Base-by-base conservation (phyloP, 768 basidiomycete species). In the Gyrodon lividus region DNA sequence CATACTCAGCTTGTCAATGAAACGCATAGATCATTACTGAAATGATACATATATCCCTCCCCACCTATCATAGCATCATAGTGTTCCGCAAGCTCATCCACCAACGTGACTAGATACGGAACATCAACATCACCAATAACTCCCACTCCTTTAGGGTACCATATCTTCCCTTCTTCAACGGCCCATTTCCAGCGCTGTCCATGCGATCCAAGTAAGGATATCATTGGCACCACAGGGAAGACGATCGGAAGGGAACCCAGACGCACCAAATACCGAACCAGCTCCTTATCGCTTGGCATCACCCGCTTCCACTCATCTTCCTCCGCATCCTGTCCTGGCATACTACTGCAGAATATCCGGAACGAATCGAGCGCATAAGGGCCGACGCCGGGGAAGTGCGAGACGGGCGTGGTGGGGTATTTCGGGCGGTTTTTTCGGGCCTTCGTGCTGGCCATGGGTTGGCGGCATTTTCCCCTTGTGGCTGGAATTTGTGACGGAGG, bases 301-400 rank as follows among this genome's bases (percentile, higher is more conserved):
- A 89, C 86, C 0, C 58, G 48, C 59, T 81, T 80, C 89, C 87
- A 89, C 49, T 81, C 81, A 5, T 62, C 54, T 66, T 48, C 43
- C 63, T 55, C 19, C 7, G 26, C 17, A 12, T 16, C 19, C 17
- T 22, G 2, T 5, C 40, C 35, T n/a, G 16, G 20, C 10, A 31
- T 47, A 23, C 50, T 58, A 6, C 33, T 51, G 52, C 80, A 87
- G 65, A 87, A 90, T 17, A 90, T 87, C 35, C 86, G 77, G 59
- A 87, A 87, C 5, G 84, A 88, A 62, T 90, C 88, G 1, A 87
- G 74, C 1, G 89, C 89, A 53, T 90, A 91, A 3, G 73, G 70
- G 0, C 89, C 87, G 1, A 82, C 73, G 0, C 87, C 87, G 0
- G 84, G 82, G 23, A 84, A 74, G 58, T 83, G 77, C 35, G 81